A percentile compares a stretch with the other conserved stretches of the same genome.
Conservation (phyloP, 352 stramenopile genomes). For the Pythium sukuiense region DNA sequence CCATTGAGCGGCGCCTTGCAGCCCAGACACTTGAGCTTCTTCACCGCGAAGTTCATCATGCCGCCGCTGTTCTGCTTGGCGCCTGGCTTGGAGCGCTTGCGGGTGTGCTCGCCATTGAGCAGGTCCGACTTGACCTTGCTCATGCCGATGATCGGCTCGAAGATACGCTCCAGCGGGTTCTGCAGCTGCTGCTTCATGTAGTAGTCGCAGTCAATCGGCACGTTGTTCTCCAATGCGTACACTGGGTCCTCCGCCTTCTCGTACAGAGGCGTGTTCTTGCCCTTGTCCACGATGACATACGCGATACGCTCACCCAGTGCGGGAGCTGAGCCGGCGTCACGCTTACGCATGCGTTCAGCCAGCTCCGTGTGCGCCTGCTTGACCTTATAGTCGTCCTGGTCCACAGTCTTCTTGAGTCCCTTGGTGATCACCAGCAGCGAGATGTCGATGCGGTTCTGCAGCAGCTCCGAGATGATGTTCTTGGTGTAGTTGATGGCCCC, state of each 20-base stretch:
- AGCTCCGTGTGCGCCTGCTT: conserved; percentile 99
- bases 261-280: conserved; percentile 95
- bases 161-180: conserved; percentile 98
- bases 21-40: conserved; percentile 97
- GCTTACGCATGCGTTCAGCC: conserved; percentile 97
- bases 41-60: conserved; percentile 99
- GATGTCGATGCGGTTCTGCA: conserved; percentile 99
- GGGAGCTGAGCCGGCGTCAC: conserved; percentile 96
- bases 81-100: conserved; percentile 96
- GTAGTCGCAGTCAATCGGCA: conserved; percentile 99
- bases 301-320: conserved; percentile 98
- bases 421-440: conserved; percentile 99
- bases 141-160: conserved; percentile 97
- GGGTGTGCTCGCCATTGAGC: conserved; percentile 97
- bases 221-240: conserved; percentile 98
- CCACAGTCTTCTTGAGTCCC: conserved; percentile 97
- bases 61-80: conserved; percentile 94
- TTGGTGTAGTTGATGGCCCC: conserved; percentile 98
- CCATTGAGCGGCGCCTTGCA: conserved; percentile 95
- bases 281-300: conserved; percentile 99
- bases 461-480: conserved; percentile 95
- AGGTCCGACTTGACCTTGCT: conserved; percentile 91
- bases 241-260: conserved; percentile 99
- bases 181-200: conserved; percentile 99
- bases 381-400: conserved; percentile 98